These are phyloP conservation scores for Kurtzmaniella quercitrusa DNA, from an alignment of 1,139 yeast genomes.

Conservation along the genomic window DNA sequence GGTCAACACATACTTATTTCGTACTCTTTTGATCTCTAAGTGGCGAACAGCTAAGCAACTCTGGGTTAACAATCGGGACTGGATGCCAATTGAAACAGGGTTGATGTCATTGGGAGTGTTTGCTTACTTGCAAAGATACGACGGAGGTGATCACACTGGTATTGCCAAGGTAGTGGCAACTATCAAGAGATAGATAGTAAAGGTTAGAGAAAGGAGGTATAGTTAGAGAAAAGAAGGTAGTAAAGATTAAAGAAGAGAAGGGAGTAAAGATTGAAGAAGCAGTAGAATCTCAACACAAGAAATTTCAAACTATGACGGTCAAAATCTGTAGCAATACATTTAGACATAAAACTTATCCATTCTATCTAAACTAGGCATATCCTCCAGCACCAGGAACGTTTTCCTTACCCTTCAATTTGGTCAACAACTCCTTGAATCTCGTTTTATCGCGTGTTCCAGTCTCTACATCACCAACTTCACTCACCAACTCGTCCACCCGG, in stretches of 20 bases:
- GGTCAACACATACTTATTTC: constrained; percentile 30
- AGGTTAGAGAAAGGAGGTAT: no score
- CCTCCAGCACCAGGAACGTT: constrained; percentile 64
- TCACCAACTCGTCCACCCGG: constrained; percentile 54
- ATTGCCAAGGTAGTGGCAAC: constrained; percentile 17
- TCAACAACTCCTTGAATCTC: constrained; percentile 63
- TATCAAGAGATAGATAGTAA: background rate
- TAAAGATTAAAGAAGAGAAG: no score
- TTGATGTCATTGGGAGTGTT: constrained; percentile 37
- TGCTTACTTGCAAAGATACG: constrained; percentile 30
- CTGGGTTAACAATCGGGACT: constrained; percentile 20
- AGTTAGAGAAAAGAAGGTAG: no score
- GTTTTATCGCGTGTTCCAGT: constrained; percentile 60
- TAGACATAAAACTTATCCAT: background rate
- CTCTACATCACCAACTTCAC: constrained; percentile 39
- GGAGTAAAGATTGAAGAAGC: no score
- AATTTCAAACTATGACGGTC: no score
- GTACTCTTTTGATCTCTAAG: constrained; percentile 35
- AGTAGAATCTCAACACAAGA: no score
- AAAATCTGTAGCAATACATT: no score
- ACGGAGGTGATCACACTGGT: constrained; percentile 17
- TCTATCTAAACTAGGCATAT: constrained; percentile 10
- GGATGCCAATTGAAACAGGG: constrained; percentile 34
- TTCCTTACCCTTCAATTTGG: constrained; percentile 63
- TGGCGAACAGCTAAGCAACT: constrained; percentile 41